phyloP scores from a whole-genome alignment of 169 alveolate genomes.

The Eimeria sp. region DNA sequence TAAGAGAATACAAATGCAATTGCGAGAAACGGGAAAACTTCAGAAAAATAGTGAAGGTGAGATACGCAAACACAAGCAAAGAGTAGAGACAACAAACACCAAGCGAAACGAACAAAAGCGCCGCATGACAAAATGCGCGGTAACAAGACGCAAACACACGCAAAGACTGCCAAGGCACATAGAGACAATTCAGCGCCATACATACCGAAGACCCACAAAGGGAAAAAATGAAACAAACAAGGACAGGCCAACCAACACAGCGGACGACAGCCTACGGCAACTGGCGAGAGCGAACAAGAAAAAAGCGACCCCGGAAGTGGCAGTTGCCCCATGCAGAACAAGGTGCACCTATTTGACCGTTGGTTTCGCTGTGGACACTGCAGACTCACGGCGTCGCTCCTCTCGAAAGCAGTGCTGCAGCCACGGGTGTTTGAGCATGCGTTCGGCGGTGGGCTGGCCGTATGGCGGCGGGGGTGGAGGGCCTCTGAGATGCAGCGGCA shows the following conservation, averaged over 20 bases:
- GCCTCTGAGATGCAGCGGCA: constrained; percentile 66
- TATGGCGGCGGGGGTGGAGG: constrained; percentile 73
- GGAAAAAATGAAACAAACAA: not conserved
- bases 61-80: not conserved
- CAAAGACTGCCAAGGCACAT: not conserved
- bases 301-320: not conserved
- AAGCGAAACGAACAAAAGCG: not conserved
- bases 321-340: not conserved
- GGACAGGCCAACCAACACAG: not conserved
- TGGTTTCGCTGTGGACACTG: not conserved
- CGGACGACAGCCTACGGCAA: not conserved
- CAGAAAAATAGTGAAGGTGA: not conserved
- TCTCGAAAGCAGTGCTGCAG: constrained; percentile 37
- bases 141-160: not conserved
- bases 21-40: not conserved
- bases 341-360: not conserved
- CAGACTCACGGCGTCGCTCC: constrained; percentile 38
- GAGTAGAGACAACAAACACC: not conserved
- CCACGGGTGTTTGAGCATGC: constrained; percentile 69
- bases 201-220: not conserved
- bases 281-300: not conserved
- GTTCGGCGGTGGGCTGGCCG: constrained; percentile 51
- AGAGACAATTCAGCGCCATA: not conserved
- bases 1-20: not conserved
- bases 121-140: not conserved